Evolutionary conservation across 352 stramenopile genomes (phyloP), one percentile per base, ranked within the genome.

Genomic region (Phytophthora megakarya): DNA sequence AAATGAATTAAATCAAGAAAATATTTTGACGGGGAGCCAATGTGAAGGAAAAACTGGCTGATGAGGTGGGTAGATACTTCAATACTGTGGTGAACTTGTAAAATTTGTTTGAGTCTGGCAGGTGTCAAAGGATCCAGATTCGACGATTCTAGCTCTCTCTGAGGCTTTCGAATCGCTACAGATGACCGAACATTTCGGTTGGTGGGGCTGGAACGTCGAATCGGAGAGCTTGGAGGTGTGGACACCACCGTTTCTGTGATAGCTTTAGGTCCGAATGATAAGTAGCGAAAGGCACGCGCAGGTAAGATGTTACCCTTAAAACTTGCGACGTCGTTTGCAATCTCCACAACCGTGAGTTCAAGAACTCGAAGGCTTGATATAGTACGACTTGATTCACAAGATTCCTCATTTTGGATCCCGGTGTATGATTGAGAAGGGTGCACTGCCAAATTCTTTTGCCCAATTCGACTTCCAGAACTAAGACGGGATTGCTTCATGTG

Each of bases 41-140:
- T 74, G 21, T 83, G 68, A 16, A 76, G 37, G 48, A 86, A 89
- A 50, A 86, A 89, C 43, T 86, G 79, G 7, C 70, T 61, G 46
- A 86, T 48, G 1, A 86, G 65, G 12, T 85, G 67, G 1, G 51
- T 80, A 2, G 75, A 86, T 0, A 70, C 75, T 6, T 80, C 47
- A 3, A 89, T 21, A 10, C 51, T 50, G 52, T 82, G 65, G 3
- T 55, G 19, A 23, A 37, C 49, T 9, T 73, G 61, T 9, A 88
- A 60, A 0, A 71, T 51, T 11, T 73, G 54, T 35, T 88, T 75
- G 16, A 88, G 70, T 28, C 25, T 63, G 0, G 59, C 32, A 0
- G 73, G 67, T 1, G 77, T 82, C 30, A 89, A 61, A 0, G 76
- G 79, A 28, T 82, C 69, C 5, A 71, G 26, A 7, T 32, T 32